Conservation (phyloP, 495 filamentous ascomycete species). For the Podospora fimiseda region DNA sequence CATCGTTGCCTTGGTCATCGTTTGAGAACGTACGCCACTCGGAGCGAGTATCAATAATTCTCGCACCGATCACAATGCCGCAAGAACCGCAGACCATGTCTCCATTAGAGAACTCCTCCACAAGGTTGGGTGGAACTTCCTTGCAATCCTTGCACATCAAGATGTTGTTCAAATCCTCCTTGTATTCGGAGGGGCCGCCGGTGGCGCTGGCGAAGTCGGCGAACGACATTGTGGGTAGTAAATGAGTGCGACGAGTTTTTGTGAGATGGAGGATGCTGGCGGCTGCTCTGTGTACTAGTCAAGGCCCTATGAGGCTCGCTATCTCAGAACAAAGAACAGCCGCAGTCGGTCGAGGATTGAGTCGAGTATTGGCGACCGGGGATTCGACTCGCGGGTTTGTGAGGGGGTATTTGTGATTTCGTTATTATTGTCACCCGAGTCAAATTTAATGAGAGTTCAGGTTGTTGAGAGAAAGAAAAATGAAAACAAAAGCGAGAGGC, state of each 20-base stretch:
- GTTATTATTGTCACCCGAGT: too few species aligned
- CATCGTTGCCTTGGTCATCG: conserved; percentile 88
- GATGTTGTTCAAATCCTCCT: conserved; percentile 70
- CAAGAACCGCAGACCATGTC: conserved; percentile 91
- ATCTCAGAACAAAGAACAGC: conserved; percentile 25
- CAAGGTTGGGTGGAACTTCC: conserved; percentile 82
- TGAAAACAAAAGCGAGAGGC: conserved; percentile 5
- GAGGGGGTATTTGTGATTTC: too few species aligned
- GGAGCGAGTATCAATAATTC: conserved; percentile 88
- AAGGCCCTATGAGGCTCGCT: conserved; percentile 24
- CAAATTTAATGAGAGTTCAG: too few species aligned
- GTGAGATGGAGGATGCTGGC: not conserved
- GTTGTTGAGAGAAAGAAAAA: too few species aligned
- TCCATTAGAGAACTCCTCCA: conserved; percentile 84
- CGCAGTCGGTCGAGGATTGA: conserved; percentile 1
- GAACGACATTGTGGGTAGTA: conserved; percentile 11
- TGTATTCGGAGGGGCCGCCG: conserved; percentile 25
- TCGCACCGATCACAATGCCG: conserved; percentile 83
- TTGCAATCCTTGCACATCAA: conserved; percentile 85
- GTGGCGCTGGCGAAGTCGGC: not conserved
- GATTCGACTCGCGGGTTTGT: too few species aligned
- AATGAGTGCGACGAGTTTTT: not conserved
- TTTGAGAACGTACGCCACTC: conserved; percentile 99
- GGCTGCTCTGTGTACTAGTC: conserved; percentile 27
- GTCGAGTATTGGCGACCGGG: conserved; percentile 1